phyloP scores from a whole-genome alignment of 2,329 filamentous ascomycete genomes.

The Ceratocystis albifundus region DNA sequence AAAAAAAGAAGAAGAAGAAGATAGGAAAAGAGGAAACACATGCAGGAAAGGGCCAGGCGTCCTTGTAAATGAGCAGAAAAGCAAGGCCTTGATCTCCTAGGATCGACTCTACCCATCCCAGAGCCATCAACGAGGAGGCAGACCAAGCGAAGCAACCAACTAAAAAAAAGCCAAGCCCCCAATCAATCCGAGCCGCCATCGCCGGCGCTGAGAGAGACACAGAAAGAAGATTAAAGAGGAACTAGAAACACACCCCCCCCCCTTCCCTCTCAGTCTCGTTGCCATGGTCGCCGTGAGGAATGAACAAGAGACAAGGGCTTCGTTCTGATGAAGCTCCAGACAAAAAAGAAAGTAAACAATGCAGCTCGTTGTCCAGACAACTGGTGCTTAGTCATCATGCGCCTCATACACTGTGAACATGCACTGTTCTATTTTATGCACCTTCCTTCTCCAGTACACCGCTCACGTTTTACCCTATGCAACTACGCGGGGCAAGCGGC shows the following conservation, averaged over 20 bases:
- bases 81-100: background rate
- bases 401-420: background rate
- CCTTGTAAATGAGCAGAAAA: background rate
- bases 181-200: slow-evolving; percentile 8
- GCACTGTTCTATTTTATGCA: background rate
- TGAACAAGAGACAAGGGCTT: background rate
- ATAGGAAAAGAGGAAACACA: slow-evolving; percentile 1
- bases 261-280: background rate
- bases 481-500: slow-evolving; percentile 3
- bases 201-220: background rate
- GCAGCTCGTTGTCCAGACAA: slow-evolving; percentile 1
- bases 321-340: background rate
- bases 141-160: too few relatives aligned
- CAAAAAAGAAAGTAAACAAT: background rate
- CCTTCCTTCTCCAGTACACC: background rate
- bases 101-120: background rate
- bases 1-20: background rate
- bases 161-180: slow-evolving; percentile 1
- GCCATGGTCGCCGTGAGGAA: background rate
- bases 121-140: background rate
- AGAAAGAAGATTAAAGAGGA: background rate
- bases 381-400: background rate
- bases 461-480: background rate
- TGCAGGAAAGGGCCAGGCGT: background rate
- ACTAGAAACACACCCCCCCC: background rate